These are phyloP conservation scores for Nitzschia putrida DNA, from an alignment of 108 stramenopile genomes.

Conservation along the genomic window DNA sequence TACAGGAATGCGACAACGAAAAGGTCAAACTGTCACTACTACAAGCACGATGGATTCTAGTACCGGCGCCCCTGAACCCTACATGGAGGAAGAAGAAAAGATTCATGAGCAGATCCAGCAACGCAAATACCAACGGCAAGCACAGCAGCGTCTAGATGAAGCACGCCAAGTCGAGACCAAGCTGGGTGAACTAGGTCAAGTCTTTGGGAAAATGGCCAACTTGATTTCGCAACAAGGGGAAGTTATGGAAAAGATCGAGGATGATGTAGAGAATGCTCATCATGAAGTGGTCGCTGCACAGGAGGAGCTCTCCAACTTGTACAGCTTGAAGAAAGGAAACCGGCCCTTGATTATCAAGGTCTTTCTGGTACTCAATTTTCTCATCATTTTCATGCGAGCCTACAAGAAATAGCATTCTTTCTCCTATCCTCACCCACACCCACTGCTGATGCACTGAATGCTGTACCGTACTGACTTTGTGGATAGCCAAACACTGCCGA, in stretches of 20 bases:
- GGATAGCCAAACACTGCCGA: too few relatives aligned
- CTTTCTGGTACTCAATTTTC: slow-evolving; percentile 77
- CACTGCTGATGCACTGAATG: not conserved
- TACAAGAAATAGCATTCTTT: slow-evolving; percentile 48
- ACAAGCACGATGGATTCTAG: slow-evolving; percentile 31
- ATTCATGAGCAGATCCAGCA: slow-evolving; percentile 64
- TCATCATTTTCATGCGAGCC: slow-evolving; percentile 85
- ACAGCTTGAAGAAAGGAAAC: slow-evolving; percentile 81
- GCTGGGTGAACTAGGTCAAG: slow-evolving; percentile 61
- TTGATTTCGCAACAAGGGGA: slow-evolving; percentile 75
- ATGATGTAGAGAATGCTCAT: slow-evolving; percentile 82
- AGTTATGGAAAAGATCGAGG: slow-evolving; percentile 82
- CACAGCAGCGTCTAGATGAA: slow-evolving; percentile 62
- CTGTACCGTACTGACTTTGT: too few relatives aligned
- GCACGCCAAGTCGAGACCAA: slow-evolving; percentile 76
- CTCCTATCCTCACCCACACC: not conserved
- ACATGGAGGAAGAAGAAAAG: slow-evolving; percentile 27
- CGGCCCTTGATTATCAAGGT: slow-evolving; percentile 85
- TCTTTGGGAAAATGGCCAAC: slow-evolving; percentile 84
- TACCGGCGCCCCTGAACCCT: not conserved
- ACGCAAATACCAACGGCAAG: slow-evolving; percentile 67
- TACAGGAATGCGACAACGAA: slow-evolving; percentile 67
- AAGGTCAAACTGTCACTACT: slow-evolving; percentile 32
- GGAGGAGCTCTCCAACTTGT: slow-evolving; percentile 76
- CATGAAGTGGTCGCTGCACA: slow-evolving; percentile 76